Evolutionary conservation across 148 eudicot genomes (phyloP).

Genomic region (Arbutus unedo): DNA sequence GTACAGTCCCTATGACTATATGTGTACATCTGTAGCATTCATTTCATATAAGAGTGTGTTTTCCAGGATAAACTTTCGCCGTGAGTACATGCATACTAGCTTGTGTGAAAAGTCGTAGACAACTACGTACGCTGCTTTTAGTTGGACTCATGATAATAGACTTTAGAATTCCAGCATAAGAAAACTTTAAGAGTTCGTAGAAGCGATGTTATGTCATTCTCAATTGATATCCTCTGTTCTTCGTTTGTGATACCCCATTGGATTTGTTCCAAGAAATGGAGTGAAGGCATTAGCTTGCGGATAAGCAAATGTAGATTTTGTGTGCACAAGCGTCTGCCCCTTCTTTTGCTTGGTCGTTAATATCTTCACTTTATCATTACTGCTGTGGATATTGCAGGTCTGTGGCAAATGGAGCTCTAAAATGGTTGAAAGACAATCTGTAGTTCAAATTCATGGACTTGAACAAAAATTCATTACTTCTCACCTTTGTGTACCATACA

Average conservation of each 20-base stretch:
- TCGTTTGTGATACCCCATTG: no score
- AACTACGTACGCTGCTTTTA: neutral
- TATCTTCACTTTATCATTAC: neutral
- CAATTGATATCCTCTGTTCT: no score
- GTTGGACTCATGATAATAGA: neutral
- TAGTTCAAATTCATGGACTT: constrained; percentile 25
- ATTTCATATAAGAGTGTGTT: neutral
- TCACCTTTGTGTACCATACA: neutral
- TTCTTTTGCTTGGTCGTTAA: no score
- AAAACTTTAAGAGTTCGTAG: neutral
- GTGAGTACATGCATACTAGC: neutral
- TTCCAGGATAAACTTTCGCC: neutral
- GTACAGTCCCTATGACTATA: neutral
- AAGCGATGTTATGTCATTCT: no score
- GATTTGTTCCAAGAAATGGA: no score
- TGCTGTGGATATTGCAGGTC: constrained; percentile 49
- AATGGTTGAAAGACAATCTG: constrained; percentile 78
- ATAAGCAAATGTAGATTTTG: no score
- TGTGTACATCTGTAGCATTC: neutral
- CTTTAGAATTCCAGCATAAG: neutral
- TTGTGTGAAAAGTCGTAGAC: neutral
- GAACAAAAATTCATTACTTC: constrained; percentile 1
- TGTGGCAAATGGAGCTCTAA: constrained; percentile 74
- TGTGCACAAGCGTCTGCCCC: no score
- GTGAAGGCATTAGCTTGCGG: no score